Evolutionary conservation across 306 rosid genomes (phyloP).

Genomic region (Sindora glabra): DNA sequence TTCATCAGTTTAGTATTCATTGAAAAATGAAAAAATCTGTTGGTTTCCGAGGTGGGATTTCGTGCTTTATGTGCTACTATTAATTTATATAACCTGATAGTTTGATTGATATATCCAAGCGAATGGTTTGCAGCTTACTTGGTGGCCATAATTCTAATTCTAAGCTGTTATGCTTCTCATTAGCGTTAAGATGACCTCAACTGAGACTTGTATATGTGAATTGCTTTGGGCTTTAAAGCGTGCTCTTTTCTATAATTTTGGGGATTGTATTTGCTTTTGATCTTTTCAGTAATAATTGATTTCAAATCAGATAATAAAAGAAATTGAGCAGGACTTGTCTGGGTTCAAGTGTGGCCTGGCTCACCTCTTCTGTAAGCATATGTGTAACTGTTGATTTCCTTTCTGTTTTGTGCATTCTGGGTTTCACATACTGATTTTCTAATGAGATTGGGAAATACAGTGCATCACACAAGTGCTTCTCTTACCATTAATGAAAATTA

Average conservation of each 20-base stretch:
- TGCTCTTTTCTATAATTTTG: neutral
- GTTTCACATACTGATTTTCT: neutral
- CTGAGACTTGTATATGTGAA: too few species aligned
- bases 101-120: too few species aligned
- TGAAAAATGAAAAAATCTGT: neutral
- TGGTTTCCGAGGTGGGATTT: too few species aligned
- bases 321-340: conserved; percentile 73
- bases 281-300: neutral
- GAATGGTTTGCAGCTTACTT: neutral
- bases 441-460: conserved; percentile 25
- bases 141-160: neutral
- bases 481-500: conserved; percentile 94
- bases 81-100: too few species aligned
- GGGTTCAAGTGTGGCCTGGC: conserved; percentile 90
- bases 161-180: neutral
- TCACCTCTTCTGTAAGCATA: conserved; percentile 71
- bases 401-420: neutral
- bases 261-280: neutral
- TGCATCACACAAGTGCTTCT: conserved; percentile 97
- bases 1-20: neutral
- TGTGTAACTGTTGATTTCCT: neutral
- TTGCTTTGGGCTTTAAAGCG: neutral
- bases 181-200: too few species aligned
- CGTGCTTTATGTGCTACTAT: too few species aligned
- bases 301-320: conserved; percentile 52